These are phyloP conservation scores for Amphirosellinia nigrospora DNA, from an alignment of 495 filamentous ascomycete genomes.

Conservation along the genomic window DNA sequence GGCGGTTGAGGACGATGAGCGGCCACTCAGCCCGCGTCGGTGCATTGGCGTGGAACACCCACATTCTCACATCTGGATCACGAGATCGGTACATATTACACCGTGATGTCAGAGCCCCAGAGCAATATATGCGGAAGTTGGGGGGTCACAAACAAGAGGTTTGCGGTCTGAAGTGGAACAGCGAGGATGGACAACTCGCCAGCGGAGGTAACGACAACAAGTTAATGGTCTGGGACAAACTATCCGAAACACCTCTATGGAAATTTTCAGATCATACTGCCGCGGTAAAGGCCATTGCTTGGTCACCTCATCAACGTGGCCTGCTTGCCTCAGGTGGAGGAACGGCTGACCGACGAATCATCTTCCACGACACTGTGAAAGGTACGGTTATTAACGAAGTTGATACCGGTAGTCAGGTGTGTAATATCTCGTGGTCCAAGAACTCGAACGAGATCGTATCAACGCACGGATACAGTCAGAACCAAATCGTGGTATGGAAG, in stretches of 20 bases:
- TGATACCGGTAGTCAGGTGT: constrained; percentile 96
- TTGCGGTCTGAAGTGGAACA: constrained; percentile 97
- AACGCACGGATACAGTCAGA: constrained; percentile 97
- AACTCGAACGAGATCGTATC: constrained; percentile 97
- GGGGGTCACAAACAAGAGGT: constrained; percentile 98
- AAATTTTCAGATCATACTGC: constrained; percentile 93
- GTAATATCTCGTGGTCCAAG: constrained; percentile 93
- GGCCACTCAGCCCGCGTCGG: constrained; percentile 91
- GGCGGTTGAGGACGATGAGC: constrained; percentile 91
- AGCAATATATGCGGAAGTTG: constrained; percentile 83
- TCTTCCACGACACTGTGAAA: constrained; percentile 93
- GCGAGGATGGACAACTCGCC: constrained; percentile 92
- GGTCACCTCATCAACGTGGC: constrained; percentile 94
- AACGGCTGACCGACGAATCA: constrained; percentile 93
- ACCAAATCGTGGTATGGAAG: constrained; percentile 99
- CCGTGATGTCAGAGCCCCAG: constrained; percentile 91
- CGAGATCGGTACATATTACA: constrained; percentile 93
- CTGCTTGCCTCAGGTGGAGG: constrained; percentile 95
- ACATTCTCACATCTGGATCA: constrained; percentile 94
- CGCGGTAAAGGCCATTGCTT: constrained; percentile 97
- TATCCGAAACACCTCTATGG: constrained; percentile 83
- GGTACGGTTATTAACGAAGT: constrained; percentile 80
- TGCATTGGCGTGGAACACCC: constrained; percentile 95
- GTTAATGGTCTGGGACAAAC: constrained; percentile 95
- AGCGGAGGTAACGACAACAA: constrained; percentile 98